Base-by-base conservation (phyloP, 148 eudicot genomes). In the Mesembryanthemum crystallinum region DNA sequence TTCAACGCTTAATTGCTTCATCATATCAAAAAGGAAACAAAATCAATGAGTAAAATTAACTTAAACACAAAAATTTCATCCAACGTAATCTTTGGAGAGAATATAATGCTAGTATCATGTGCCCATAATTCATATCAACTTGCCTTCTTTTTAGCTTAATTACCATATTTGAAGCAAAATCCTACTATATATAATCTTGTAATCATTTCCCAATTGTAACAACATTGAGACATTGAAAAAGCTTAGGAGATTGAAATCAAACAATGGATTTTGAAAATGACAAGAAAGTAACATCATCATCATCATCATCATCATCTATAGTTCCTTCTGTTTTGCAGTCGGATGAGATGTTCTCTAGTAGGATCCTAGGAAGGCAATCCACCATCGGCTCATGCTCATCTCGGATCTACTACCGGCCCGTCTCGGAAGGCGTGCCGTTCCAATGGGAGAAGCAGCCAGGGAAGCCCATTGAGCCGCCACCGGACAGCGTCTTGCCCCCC, bases 391-490 rank as follows among this genome's bases (percentile, higher is more conserved):
- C 85, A 24, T 67, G 77, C 23, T 82, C 85, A 1, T 85, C 88
- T 11, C 72, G 86, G 20, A 71, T 81, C 4, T 91, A 83, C 74
- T 85, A 86, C 29, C 79, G 82, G 18, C 75, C 62, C 21, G 75
- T 52, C 20, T 23, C 83, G 0, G 92, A 85, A 64, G 92, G 93
- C 8, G 87, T 89, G 24, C 94, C 97, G 0, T 92, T 92, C 67
- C 62, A 77, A 20, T 92, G 97, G 97, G 97, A 92, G 65, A 77
- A 78, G 76, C 86, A 78, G 71, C 97, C 97, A 0, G 97, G 97
- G 32, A 89, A 83, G 52, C 85, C 97, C 6, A 86, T 81, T 6
- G 33, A 76, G 61, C 88, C 84, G 1, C 88, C 77, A 5, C 62
- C 64, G 57, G 83, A 87, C 4, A 79, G 81, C 27, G 54, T 64